Conservation (phyloP, 1,139 yeast genomes). For the Saccharomycopsis crataegensis region DNA sequence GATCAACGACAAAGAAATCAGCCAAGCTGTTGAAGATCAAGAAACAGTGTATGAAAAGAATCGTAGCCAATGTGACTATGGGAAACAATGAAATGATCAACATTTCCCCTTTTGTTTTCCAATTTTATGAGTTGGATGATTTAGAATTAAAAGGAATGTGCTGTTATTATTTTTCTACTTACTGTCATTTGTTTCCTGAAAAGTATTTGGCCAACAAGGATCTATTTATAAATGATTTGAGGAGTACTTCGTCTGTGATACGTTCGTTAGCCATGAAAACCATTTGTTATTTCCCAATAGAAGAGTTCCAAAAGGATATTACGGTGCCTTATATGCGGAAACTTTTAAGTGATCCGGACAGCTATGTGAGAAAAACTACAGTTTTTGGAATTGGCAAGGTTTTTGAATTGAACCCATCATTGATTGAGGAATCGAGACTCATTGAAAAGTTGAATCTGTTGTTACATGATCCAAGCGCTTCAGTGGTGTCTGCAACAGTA, state of each 20-base stretch:
- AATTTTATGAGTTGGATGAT: constrained; percentile 56
- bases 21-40: constrained; percentile 27
- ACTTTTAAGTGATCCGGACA: constrained; percentile 40
- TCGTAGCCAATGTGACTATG: constrained; percentile 77
- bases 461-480: constrained; percentile 48
- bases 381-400: constrained; percentile 64
- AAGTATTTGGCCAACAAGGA: constrained; percentile 19
- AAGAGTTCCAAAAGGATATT: constrained; percentile 41
- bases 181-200: constrained; percentile 52
- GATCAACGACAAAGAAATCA: background rate
- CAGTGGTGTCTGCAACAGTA: constrained; percentile 67
- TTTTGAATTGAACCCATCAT: constrained; percentile 47
- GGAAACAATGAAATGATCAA: constrained; percentile 71
- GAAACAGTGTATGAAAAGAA: constrained; percentile 62
- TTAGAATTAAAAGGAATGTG: constrained; percentile 67
- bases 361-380: constrained; percentile 62
- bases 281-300: constrained; percentile 49
- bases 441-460: constrained; percentile 51
- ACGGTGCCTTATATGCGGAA: constrained; percentile 33
- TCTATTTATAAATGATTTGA: constrained; percentile 44
- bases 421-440: constrained; percentile 41
- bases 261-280: constrained; percentile 59
- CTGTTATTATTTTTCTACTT: constrained; percentile 51
- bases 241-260: constrained; percentile 30
- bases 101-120: constrained; percentile 60